phyloP scores from a whole-genome alignment of 176 grass and related monocot genomes.

The Bromus sterilis region DNA sequence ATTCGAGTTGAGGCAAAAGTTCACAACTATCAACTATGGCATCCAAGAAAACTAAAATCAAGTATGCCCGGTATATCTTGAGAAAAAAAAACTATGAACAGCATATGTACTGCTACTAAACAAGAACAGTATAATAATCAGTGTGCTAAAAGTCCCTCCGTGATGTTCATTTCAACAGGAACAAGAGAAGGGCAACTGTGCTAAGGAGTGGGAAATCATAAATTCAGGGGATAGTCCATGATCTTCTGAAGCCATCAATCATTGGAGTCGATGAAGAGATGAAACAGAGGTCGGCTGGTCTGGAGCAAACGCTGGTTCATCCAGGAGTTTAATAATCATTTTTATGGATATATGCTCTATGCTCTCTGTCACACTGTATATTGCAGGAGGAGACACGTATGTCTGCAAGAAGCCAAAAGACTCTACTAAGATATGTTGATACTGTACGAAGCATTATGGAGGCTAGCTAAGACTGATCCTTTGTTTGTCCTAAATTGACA shows the following conservation, averaged over 20 bases:
- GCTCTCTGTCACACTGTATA: background rate
- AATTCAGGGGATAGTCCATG: background rate
- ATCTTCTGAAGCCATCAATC: background rate
- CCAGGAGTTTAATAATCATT: background rate
- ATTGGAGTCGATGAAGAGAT: background rate
- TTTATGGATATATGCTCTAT: background rate
- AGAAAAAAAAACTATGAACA: background rate
- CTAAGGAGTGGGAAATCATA: background rate
- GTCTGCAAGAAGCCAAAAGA: background rate
- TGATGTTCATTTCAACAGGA: background rate
- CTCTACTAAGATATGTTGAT: background rate
- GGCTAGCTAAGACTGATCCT: background rate
- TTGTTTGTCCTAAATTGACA: slow-evolving; percentile 30
- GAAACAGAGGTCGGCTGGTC: background rate
- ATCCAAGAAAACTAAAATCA: background rate
- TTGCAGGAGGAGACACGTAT: background rate
- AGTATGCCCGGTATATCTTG: background rate
- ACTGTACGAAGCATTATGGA: background rate
- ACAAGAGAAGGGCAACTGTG: background rate
- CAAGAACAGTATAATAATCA: background rate
- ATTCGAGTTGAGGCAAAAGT: background rate
- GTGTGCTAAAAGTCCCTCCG: background rate
- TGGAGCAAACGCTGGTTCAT: background rate
- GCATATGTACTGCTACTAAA: background rate
- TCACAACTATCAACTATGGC: background rate